phyloP scores from a whole-genome alignment of 1,284 basidiomycete genomes.

The Chalciporus sp. region DNA sequence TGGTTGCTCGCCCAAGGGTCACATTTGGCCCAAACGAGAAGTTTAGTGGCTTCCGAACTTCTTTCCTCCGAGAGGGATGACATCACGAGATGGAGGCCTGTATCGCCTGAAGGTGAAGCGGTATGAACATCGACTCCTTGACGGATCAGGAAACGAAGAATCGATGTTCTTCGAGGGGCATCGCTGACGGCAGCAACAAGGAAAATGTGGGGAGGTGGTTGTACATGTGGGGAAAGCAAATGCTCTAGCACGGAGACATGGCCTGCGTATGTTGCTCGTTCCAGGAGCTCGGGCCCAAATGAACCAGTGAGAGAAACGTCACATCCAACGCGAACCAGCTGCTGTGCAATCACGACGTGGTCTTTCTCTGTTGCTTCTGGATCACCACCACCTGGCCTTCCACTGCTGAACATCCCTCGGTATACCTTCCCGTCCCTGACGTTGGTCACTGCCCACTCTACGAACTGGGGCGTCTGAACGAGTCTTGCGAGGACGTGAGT shows the following conservation, averaged over 20 bases:
- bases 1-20: slow-evolving; percentile 1
- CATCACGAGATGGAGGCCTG: slow-evolving; percentile 3
- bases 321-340: slow-evolving; percentile 7
- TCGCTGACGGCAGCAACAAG: background rate
- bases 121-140: background rate
- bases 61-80: background rate
- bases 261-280: background rate
- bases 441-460: slow-evolving; percentile 5
- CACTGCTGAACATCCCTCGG: background rate
- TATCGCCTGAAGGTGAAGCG: background rate
- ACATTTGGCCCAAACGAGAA: slow-evolving; percentile 10
- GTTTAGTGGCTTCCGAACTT: background rate
- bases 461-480: slow-evolving; percentile 14
- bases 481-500: background rate
- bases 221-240: background rate
- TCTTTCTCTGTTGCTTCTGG: background rate
- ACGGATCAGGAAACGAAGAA: slow-evolving; percentile 5
- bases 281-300: background rate
- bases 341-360: background rate
- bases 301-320: background rate
- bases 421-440: background rate
- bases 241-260: background rate
- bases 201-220: slow-evolving; percentile 11
- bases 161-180: background rate
- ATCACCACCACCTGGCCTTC: background rate